These are phyloP conservation scores for Fusarium tricinctum DNA, from an alignment of 2,329 filamentous ascomycete genomes.

Conservation along the genomic window DNA sequence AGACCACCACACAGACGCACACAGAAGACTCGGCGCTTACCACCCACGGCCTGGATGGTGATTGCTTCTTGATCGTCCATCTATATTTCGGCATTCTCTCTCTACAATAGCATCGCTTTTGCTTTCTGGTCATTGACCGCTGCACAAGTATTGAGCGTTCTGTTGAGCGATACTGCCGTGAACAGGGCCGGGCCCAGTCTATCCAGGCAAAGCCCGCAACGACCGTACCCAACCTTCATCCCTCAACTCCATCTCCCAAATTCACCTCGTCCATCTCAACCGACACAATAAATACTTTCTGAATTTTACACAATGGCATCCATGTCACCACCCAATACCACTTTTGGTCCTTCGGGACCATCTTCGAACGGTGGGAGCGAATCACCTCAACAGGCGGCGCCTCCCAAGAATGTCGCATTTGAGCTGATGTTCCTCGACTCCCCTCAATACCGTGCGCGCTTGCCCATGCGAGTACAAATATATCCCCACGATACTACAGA, in stretches of 20 bases:
- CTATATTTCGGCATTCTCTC: slow-evolving; percentile 36
- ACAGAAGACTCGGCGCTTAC: slow-evolving; percentile 53
- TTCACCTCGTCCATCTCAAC: slow-evolving; percentile 41
- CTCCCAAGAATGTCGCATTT: slow-evolving; percentile 83
- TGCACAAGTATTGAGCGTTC: slow-evolving; percentile 46
- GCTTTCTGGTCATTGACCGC: slow-evolving; percentile 46
- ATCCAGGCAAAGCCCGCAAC: slow-evolving; percentile 55
- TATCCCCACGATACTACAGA: slow-evolving; percentile 96
- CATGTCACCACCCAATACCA: slow-evolving; percentile 60
- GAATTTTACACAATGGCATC: slow-evolving; percentile 60
- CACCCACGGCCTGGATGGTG: slow-evolving; percentile 52
- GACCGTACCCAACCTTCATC: slow-evolving; percentile 43
- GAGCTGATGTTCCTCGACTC: slow-evolving; percentile 79
- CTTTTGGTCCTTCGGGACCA: slow-evolving; percentile 52
- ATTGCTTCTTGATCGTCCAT: slow-evolving; percentile 47
- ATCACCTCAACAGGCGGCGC: slow-evolving; percentile 63
- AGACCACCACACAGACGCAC: slow-evolving; percentile 35
- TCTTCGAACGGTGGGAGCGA: slow-evolving; percentile 60
- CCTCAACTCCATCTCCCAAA: slow-evolving; percentile 37
- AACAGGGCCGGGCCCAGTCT: slow-evolving; percentile 46
- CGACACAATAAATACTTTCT: slow-evolving; percentile 48
- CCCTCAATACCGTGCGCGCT: slow-evolving; percentile 77
- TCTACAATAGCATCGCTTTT: slow-evolving; percentile 35
- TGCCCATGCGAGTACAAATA: slow-evolving; percentile 91
- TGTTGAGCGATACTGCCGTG: slow-evolving; percentile 50